Evolutionary conservation across 306 rosid genomes (phyloP).

Genomic region (Dalbergia cochinchinensis): DNA sequence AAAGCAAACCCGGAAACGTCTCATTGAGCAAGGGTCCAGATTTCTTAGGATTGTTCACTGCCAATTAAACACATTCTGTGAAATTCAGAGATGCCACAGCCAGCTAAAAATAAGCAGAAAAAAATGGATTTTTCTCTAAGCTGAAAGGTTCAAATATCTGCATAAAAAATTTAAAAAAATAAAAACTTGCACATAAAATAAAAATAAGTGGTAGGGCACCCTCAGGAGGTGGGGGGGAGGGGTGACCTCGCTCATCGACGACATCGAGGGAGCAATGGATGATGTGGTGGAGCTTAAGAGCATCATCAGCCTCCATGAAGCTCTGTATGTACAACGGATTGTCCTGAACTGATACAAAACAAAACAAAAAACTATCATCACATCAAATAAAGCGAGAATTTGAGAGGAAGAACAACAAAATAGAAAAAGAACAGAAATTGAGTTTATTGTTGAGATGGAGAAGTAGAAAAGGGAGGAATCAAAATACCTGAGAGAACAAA

Average conservation of each 20-base stretch:
- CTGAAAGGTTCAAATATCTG: too few species aligned
- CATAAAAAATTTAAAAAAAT: too few species aligned
- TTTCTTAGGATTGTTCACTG: slow-evolving; percentile 94
- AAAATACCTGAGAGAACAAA: too few species aligned
- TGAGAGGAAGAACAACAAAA: too few species aligned
- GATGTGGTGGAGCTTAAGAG: slow-evolving; percentile 95
- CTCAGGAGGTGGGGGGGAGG: too few species aligned
- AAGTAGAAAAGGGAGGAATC: too few species aligned
- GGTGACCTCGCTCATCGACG: slow-evolving; percentile 87
- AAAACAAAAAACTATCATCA: not conserved
- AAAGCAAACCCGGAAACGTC: slow-evolving; percentile 90
- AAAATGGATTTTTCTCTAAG: too few species aligned
- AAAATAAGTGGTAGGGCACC: not conserved
- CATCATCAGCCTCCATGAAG: slow-evolving; percentile 97
- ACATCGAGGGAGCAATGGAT: slow-evolving; percentile 97
- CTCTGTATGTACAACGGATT: slow-evolving; percentile 94
- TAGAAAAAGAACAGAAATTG: not conserved
- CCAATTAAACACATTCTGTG: slow-evolving; percentile 39
- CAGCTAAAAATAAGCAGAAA: too few species aligned
- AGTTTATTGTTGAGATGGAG: not conserved
- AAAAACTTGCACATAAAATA: slow-evolving; percentile 10
- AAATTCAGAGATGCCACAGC: slow-evolving; percentile 16
- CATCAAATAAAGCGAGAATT: not conserved
- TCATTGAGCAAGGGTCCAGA: slow-evolving; percentile 85
- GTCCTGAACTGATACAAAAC: slow-evolving; percentile 59